Evolutionary conservation across 108 stramenopile genomes (phyloP), one percentile per base, ranked within the genome.

Genomic region (Nitzschia sp.): DNA sequence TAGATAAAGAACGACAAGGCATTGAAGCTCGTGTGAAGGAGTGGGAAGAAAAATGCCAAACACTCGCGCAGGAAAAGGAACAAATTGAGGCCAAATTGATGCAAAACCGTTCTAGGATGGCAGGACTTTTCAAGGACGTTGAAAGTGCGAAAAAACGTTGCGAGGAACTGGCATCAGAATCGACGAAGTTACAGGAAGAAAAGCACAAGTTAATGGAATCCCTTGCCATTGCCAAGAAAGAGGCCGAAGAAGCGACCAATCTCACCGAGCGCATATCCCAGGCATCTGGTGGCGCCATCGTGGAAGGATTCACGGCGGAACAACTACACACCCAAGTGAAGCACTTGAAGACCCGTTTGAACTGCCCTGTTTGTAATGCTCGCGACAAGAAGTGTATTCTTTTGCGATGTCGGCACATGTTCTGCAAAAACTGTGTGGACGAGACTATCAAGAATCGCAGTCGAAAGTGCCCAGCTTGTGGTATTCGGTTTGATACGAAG

Each of bases 361-460:
- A 76, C 29, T 97, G 96, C 70, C 89, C 86, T 31, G 94, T 97
- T 19, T 97, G 96, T 73, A 90, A 95, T 56, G 74, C 79, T 15
- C 85, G 94, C 25, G 94, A 95, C 68, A 97, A 97, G 80, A 89
- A 88, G 27, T 82, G 81, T 67, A 93, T 93, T 52, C 68, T 97
- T 17, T 79, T 91, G n/a, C 86, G 96, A 54, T 97, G 96, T 72
- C 74, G 87, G n/a, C 96, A 97, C 78, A 87, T 94, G 86, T 95
- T 95, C 68, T 97, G 96, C 74, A 87, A 80, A 58, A 78, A 88
- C n/a, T 97, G 96, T 50, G 88, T 97, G 27, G 91, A 94, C 28
- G 85, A 85, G 26, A 91, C 87, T 54, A 71, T 97, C 41, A 82
- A 87, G 78, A 92, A 90, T 71, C 89, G 94, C 34, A 91, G 80